These are phyloP conservation scores for Kickxella alabastrina DNA, from an alignment of 192 early-diverging fungal genomes.

Conservation along the genomic window DNA sequence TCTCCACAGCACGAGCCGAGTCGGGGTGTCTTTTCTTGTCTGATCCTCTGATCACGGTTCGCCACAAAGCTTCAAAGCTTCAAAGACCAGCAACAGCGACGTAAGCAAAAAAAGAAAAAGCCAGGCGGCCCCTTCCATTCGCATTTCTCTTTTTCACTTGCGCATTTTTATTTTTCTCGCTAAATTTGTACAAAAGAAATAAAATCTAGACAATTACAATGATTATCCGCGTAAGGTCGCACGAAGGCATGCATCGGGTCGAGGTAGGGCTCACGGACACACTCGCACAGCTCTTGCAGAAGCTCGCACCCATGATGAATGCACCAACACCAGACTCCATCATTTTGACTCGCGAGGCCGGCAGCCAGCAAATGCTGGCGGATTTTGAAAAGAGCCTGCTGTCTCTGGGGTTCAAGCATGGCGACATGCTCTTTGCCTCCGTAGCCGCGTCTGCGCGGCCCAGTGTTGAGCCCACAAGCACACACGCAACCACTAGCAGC, in stretches of 20 bases:
- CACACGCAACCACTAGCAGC: neutral
- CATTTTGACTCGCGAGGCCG: constrained; percentile 22
- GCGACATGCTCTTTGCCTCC: constrained; percentile 37
- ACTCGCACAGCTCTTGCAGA: constrained; percentile 25
- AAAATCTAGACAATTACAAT: constrained; percentile 7
- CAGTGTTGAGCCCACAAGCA: constrained; percentile 16
- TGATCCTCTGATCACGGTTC: too few relatives aligned
- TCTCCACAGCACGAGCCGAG: too few relatives aligned
- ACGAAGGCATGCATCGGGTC: constrained; percentile 46
- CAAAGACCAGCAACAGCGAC: too few relatives aligned
- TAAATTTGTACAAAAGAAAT: neutral
- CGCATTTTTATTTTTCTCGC: neutral
- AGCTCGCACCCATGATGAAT: constrained; percentile 25
- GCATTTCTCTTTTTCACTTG: too few relatives aligned
- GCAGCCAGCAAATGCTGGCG: constrained; percentile 21
- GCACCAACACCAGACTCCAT: constrained; percentile 33
- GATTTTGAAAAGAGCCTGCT: constrained; percentile 32
- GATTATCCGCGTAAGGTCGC: constrained; percentile 47
- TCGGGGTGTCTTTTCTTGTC: too few relatives aligned
- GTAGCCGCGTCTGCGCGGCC: constrained; percentile 26
- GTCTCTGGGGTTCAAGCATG: constrained; percentile 38
- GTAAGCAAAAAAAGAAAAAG: too few relatives aligned
- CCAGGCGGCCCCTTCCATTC: too few relatives aligned
- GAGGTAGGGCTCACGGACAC: constrained; percentile 26
- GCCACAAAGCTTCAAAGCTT: too few relatives aligned